Percentiles rank a stretch among this genome's conserved stretches.
Conservation (phyloP, 108 stramenopile species). For the Skeletonema grethae region DNA sequence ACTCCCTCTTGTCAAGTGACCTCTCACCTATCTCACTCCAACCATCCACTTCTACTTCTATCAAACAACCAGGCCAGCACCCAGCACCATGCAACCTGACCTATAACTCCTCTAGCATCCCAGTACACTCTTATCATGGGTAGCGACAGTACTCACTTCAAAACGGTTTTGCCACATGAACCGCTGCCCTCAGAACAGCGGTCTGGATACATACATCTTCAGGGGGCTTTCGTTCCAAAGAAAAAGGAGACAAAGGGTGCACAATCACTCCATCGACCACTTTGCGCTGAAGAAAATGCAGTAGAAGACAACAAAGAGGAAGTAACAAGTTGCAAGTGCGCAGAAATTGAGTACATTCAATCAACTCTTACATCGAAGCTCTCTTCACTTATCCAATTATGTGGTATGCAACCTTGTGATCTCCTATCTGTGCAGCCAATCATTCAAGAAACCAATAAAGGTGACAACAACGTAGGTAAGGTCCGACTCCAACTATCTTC, state of each 20-base stretch:
- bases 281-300: neutral
- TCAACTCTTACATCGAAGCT: neutral
- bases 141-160: neutral
- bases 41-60: neutral
- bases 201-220: conserved; percentile 57
- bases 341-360: neutral
- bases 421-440: neutral
- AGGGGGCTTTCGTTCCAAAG: conserved; percentile 62
- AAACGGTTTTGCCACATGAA: conserved; percentile 67
- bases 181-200: conserved; percentile 45
- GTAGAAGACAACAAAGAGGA: neutral
- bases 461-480: neutral
- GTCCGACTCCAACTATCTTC: conserved; percentile 5
- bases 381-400: neutral
- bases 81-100: no score
- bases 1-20: neutral
- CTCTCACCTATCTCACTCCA: neutral
- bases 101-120: no score
- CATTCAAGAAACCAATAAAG: neutral
- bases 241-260: conserved; percentile 2
- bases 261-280: neutral
- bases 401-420: neutral
- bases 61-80: no score
- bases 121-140: neutral
- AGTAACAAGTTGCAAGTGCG: neutral